phyloP scores from a whole-genome alignment of 2,329 filamentous ascomycete genomes.

The Pseudohalonectria lignicola region DNA sequence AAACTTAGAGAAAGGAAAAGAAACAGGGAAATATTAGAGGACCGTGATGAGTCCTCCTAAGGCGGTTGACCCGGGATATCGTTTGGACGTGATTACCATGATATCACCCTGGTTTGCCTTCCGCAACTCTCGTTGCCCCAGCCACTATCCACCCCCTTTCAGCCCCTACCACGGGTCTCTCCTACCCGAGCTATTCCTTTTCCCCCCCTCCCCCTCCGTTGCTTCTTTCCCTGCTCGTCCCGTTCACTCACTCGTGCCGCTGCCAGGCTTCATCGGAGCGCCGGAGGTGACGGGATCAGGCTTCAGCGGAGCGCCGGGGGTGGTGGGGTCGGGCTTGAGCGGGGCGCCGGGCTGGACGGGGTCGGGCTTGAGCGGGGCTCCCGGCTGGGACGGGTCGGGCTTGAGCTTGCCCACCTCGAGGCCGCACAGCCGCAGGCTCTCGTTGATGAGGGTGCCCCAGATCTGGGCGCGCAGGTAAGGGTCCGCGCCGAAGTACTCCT shows the following conservation, averaged over 20 bases:
- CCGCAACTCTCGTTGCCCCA: too few species aligned
- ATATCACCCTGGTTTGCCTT: too few species aligned
- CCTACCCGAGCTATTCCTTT: too few species aligned
- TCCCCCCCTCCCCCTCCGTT: too few species aligned
- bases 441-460: constrained; percentile 2
- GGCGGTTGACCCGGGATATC: too few species aligned
- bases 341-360: constrained; percentile 8
- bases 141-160: too few species aligned
- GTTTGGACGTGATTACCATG: too few species aligned
- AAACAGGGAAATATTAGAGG: too few species aligned
- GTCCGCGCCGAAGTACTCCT: neutral
- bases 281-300: constrained; percentile 1
- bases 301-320: constrained; percentile 8
- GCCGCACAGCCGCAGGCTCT: neutral
- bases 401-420: too few species aligned
- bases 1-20: too few species aligned
- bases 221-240: neutral
- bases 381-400: constrained; percentile 6
- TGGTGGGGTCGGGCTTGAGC: constrained; percentile 11
- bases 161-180: too few species aligned
- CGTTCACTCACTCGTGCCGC: neutral
- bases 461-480: neutral
- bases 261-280: neutral
- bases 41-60: too few species aligned
- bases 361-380: constrained; percentile 16